Evolutionary conservation across 2,329 filamentous ascomycete genomes (phyloP), one percentile per base, ranked within the genome.

Genomic region (Periconia sp.): DNA sequence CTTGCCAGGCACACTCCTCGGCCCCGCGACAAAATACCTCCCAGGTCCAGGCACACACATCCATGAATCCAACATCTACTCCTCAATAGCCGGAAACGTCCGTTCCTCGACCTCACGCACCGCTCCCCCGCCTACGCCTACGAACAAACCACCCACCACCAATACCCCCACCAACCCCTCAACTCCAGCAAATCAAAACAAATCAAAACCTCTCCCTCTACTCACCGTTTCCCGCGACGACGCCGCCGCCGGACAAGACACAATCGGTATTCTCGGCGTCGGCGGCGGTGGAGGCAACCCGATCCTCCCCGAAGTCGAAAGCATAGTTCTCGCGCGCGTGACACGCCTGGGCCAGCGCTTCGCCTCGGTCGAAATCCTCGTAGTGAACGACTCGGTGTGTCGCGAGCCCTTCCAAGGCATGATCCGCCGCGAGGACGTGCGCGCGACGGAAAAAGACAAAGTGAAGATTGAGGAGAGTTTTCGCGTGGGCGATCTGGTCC

Each of bases 391-490:
- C 33, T 83, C 82, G 11, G 87, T 90, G 41, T 80, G 90, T 56
- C 83, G 89, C 62, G 89, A 91, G 47, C 88, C 92, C 62, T 95
- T 92, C 83, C 88, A 91, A 75, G 92, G 90, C 5, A 78, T 95
- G 57, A 92, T 96, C 55, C 84, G 92, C 17, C 85, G 88, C 58
- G 93, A 97, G 77, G 94, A 99, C 70, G 91, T 99, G 33, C 83
- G 94, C 52, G 91, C 92, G 2, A 96, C 94, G 17, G 94, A 99
- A 77, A 96, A 97, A 77, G 94, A 97, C 72, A 90, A 91, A 63
- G 91, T 97, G 42, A 91, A 89, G 72, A 90, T 97, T 58, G 88
- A 91, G 61, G 92, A 96, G 72, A 90, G 88, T 66, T 97, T 97
- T 71, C 83, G 92, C 60, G 92, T 95, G 0, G 94, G 94, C 0